These are phyloP conservation scores for Populus hybrid DNA, from an alignment of 441 rosid species.

Conservation along the genomic window DNA sequence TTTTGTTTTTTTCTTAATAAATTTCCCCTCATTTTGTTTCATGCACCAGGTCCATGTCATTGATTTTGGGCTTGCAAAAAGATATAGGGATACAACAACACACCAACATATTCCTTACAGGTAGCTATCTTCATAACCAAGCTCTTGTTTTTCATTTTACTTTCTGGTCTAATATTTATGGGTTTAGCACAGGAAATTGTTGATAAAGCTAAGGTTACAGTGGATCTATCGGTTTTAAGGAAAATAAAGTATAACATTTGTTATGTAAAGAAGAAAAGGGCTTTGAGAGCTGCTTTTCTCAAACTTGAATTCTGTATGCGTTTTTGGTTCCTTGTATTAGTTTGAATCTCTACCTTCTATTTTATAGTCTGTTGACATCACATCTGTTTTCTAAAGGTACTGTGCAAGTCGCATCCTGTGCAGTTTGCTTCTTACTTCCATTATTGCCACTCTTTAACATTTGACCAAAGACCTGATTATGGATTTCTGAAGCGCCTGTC, in stretches of 20 bases:
- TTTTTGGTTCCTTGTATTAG: not conserved
- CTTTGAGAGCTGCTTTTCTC: not conserved
- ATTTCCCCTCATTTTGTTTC: not conserved
- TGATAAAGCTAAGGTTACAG: too few species aligned
- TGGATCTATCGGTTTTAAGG: not conserved
- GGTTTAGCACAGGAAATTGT: too few species aligned
- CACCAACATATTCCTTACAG: conserved; percentile 60
- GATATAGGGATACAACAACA: conserved; percentile 51
- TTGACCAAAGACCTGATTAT: conserved; percentile 90
- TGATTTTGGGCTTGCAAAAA: conserved; percentile 63
- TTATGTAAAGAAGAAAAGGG: too few species aligned
- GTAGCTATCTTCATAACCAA: conserved; percentile 16
- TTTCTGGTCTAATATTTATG: too few species aligned
- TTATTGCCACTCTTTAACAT: conserved; percentile 82
- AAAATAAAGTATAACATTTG: not conserved
- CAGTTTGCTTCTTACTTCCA: conserved; percentile 94
- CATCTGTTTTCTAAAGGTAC: conserved; percentile 40
- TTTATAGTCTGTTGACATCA: not conserved
- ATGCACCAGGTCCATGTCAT: conserved; percentile 50
- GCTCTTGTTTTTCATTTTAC: not conserved
- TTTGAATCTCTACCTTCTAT: not conserved
- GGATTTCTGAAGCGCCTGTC: conserved; percentile 87
- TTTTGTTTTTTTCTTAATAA: not conserved
- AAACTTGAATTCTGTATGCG: not conserved
- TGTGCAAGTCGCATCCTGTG: conserved; percentile 87